Evolutionary conservation across 805 yeast genomes (phyloP), one percentile per base, ranked within the genome.

Genomic region (Saturnispora halmiae): DNA sequence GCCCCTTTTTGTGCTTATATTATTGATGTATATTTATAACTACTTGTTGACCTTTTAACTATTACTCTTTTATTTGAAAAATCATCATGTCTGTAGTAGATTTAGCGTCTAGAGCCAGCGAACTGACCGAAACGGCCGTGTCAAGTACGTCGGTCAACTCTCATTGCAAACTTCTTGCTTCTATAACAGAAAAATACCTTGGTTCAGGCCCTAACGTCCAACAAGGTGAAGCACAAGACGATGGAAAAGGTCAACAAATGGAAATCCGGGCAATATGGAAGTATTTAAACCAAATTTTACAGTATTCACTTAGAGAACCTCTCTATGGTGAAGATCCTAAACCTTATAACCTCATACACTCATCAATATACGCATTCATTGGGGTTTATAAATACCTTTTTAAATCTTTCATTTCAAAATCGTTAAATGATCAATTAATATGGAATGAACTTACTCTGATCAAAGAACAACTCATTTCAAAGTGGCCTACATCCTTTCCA

Each of bases 401-500:
- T 20, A 28, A 27, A 11, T 15, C 11, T 11, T 19, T 39, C n/a
- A 31, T 18, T 14, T 30, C 27, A 32, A 13, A 21, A 18, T 21
- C 24, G 9, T 26, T 25, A 25, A 30, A 22, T 14, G 26, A 29
- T 15, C 20, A 35, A 7, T 19, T 19, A 15, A 13, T 33, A 8
- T 39, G 42, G 42, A 14, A 31, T 33, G 42, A 39, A 4, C 14
- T 39, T 11, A 18, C 25, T 7, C 68, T 65, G 6, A 59, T 88
- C 51, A 84, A 82, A 59, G 64, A 65, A 24, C 64, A 63, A 26
- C 65, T 85, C n/a, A 56, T 82, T n/a, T 59, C 66, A 8, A 69
- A 75, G 43, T 84, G 85, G 77, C 72, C 69, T 18, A 56, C 75
- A 3, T 48, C 71, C 7, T 77, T 67, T 49, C 86, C 85, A 4